Percentiles rank a stretch among this genome's conserved stretches.
These are phyloP conservation scores for Phytophthora meadii DNA, from an alignment of 352 stramenopile genomes.

Conservation along the genomic window DNA sequence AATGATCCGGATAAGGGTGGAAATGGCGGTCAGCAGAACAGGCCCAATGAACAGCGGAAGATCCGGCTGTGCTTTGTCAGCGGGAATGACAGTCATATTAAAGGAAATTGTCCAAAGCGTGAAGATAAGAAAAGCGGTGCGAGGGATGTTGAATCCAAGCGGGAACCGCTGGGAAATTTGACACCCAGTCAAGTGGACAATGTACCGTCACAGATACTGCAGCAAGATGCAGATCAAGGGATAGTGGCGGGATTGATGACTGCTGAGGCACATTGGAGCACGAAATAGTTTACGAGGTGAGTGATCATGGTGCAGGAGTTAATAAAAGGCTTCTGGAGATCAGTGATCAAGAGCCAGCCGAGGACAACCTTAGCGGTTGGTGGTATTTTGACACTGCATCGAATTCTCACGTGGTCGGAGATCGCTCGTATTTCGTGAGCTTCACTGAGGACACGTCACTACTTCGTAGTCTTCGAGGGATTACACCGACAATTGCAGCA, in stretches of 20 bases:
- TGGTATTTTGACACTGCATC: conserved; percentile 17
- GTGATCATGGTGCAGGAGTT: too few relatives aligned
- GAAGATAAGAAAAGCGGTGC: neutral
- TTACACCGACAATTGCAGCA: conserved; percentile 1
- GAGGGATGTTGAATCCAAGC: neutral
- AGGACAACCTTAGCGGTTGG: neutral
- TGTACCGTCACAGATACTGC: neutral
- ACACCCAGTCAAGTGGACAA: conserved; percentile 4
- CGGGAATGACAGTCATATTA: conserved; percentile 1
- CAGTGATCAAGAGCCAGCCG: neutral
- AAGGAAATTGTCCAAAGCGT: conserved; percentile 7
- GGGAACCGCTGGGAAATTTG: neutral
- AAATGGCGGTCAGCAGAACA: neutral
- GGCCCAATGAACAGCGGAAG: neutral
- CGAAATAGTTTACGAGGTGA: too few relatives aligned
- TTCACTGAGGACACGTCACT: conserved; percentile 3
- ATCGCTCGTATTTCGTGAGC: conserved; percentile 5
- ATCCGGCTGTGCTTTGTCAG: conserved; percentile 2
- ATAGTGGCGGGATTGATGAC: neutral
- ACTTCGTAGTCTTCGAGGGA: neutral
- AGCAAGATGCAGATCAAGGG: neutral
- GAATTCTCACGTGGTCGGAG: conserved; percentile 9
- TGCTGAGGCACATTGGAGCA: too few relatives aligned
- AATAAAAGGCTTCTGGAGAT: too few relatives aligned
- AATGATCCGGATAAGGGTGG: conserved; percentile 4